Percentiles rank a stretch among this genome's conserved stretches.
Evolutionary conservation across 148 eudicot species (phyloP).

Genomic region (Rhododendron molle): DNA sequence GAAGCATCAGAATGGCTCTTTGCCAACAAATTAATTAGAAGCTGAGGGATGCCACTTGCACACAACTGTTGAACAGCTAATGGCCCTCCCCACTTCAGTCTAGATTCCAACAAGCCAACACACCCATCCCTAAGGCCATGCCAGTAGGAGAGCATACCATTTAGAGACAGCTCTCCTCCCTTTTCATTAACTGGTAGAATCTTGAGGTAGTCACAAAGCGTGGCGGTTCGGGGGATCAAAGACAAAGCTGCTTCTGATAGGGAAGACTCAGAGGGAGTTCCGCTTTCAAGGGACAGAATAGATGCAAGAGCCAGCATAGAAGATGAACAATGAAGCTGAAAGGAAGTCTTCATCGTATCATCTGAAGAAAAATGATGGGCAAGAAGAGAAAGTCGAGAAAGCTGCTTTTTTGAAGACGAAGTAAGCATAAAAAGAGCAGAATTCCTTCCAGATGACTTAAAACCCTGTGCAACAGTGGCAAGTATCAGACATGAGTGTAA

Average conservation of each 20-base stretch:
- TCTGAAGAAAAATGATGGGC: slow-evolving; percentile 75
- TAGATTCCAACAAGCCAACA: slow-evolving; percentile 76
- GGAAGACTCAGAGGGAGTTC: slow-evolving; percentile 43
- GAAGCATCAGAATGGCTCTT: slow-evolving; percentile 31
- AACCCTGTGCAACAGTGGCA: slow-evolving; percentile 75
- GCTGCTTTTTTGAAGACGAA: slow-evolving; percentile 71
- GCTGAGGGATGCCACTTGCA: slow-evolving; percentile 95
- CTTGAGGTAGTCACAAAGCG: slow-evolving; percentile 74
- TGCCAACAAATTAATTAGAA: slow-evolving; percentile 60
- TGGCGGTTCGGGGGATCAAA: slow-evolving; percentile 71
- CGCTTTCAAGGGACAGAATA: slow-evolving; percentile 69
- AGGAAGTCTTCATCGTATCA: slow-evolving; percentile 51
- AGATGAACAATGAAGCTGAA: slow-evolving; percentile 65
- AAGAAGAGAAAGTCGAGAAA: slow-evolving; percentile 72
- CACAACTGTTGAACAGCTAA: slow-evolving; percentile 85
- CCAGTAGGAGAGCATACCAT: slow-evolving; percentile 73
- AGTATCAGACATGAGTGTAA: slow-evolving; percentile 64
- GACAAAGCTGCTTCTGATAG: slow-evolving; percentile 71
- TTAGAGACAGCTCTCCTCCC: slow-evolving; percentile 27
- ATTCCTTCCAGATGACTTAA: slow-evolving; percentile 77
- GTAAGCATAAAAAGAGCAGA: slow-evolving; percentile 79
- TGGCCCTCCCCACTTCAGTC: slow-evolving; percentile 88
- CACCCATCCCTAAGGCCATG: slow-evolving; percentile 91
- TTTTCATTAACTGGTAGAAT: slow-evolving; percentile 32
- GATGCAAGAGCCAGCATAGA: slow-evolving; percentile 94